These are phyloP conservation scores for Candida verbasci DNA, from an alignment of 805 yeast genomes.

Conservation along the genomic window DNA sequence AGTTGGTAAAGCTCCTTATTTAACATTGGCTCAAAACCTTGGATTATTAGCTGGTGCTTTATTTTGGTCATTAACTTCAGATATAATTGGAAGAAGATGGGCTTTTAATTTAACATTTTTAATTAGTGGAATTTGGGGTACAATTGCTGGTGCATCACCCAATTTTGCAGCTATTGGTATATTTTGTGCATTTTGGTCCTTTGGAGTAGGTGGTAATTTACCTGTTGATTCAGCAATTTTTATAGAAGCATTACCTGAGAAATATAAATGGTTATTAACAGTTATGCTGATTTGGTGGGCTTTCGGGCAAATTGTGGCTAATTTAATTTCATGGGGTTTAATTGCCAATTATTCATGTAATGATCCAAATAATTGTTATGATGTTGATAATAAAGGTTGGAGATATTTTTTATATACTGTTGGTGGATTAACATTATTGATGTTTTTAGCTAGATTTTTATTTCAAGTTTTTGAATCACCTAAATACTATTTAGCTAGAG, in stretches of 20 bases:
- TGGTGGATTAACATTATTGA: conserved; percentile 45
- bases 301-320: conserved; percentile 53
- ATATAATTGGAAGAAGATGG: conserved; percentile 27
- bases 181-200: conserved; percentile 23
- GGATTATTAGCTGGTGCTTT: conserved; percentile 27
- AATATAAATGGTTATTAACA: conserved; percentile 24
- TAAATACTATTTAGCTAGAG: conserved; percentile 48
- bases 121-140: conserved; percentile 22
- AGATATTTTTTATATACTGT: conserved; percentile 51
- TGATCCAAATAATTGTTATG: conserved; percentile 32
- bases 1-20: conserved; percentile 25
- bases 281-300: conserved; percentile 57
- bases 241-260: conserved; percentile 23
- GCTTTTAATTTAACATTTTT: conserved; percentile 27
- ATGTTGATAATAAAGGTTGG: conserved; percentile 57
- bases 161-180: conserved; percentile 25
- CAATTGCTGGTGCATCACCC: conserved; percentile 25
- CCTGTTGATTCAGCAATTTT: conserved; percentile 30
- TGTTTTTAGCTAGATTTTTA: conserved; percentile 31
- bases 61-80: conserved; percentile 27
- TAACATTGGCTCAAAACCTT: conserved; percentile 43
- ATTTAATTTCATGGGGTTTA: conserved; percentile 52
- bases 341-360: conserved; percentile 47
- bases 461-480: conserved; percentile 52
- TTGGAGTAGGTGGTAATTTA: conserved; percentile 30